Conservation (phyloP, 441 rosid genomes). For the Erodium texanum region DNA sequence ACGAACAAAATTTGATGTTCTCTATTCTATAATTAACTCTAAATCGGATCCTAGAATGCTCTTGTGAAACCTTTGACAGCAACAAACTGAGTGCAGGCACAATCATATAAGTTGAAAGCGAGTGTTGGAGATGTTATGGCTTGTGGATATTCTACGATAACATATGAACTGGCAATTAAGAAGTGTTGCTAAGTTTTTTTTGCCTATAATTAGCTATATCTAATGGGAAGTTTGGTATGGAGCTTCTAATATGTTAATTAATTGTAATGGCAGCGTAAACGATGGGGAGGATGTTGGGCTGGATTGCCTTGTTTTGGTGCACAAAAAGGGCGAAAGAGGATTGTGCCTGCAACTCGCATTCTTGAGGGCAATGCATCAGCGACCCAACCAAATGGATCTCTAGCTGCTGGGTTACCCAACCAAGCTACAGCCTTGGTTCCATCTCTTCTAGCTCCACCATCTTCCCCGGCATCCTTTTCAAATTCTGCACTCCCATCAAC, state of each 20-base stretch:
- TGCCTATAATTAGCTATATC: not conserved
- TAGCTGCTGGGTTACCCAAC: conserved; percentile 18
- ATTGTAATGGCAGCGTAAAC: conserved; percentile 51
- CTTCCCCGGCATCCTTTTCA: conserved; percentile 89
- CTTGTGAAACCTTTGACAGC: not conserved
- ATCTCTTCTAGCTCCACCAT: conserved; percentile 90
- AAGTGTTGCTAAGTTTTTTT: not conserved
- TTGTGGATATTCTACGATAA: not conserved
- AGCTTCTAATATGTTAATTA: conserved; percentile 8
- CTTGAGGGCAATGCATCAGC: conserved; percentile 71
- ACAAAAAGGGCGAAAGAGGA: conserved; percentile 85
- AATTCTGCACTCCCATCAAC: conserved; percentile 87
- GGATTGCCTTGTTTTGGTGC: conserved; percentile 73
- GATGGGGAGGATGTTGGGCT: conserved; percentile 89
- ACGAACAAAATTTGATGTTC: not conserved
- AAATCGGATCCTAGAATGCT: conserved; percentile 2
- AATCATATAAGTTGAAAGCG: not conserved
- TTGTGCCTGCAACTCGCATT: conserved; percentile 80
- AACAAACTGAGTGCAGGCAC: not conserved
- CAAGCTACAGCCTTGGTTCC: conserved; percentile 52
- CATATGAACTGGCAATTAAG: not conserved
- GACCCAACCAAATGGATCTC: conserved; percentile 54
- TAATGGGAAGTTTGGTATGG: not conserved
- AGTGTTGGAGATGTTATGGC: not conserved
- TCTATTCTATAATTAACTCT: not conserved